Evolutionary conservation across 441 rosid species (phyloP).

Genomic region (Adansonia rubrostipa): DNA sequence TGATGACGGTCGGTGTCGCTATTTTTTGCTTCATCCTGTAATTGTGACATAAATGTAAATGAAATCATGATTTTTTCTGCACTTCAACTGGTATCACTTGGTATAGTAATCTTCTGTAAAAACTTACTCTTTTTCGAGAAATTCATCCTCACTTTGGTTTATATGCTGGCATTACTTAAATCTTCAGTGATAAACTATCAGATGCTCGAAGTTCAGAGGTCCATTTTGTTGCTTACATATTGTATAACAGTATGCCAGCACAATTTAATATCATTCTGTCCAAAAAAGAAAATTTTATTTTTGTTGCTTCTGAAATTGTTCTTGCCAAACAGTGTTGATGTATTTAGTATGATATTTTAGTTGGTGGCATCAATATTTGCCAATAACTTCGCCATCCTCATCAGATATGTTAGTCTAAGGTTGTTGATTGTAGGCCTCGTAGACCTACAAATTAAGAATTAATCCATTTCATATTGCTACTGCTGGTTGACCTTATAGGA

Average conservation of each 20-base stretch:
- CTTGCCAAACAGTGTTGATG: too few species aligned
- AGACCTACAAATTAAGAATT: not conserved
- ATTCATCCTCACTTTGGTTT: constrained; percentile 14
- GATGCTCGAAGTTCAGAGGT: not conserved
- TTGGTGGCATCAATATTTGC: not conserved
- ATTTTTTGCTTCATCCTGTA: not conserved
- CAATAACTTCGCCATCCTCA: not conserved
- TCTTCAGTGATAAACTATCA: not conserved
- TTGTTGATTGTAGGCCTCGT: not conserved
- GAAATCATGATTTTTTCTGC: not conserved
- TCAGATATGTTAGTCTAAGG: not conserved
- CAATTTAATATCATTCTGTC: not conserved
- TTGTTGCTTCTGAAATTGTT: not conserved
- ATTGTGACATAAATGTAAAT: not conserved
- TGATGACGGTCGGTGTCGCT: not conserved
- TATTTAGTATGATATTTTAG: not conserved
- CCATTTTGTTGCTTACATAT: not conserved
- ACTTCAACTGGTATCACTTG: not conserved
- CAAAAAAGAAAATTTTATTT: not conserved
- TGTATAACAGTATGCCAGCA: not conserved
- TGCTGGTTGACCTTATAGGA: constrained; percentile 1
- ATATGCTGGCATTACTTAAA: not conserved
- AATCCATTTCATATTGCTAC: not conserved
- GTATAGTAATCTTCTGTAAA: too few species aligned
- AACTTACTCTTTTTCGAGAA: not conserved